Conservation (phyloP, 2,329 filamentous ascomycete species). For the Huntiella abstrusa region DNA sequence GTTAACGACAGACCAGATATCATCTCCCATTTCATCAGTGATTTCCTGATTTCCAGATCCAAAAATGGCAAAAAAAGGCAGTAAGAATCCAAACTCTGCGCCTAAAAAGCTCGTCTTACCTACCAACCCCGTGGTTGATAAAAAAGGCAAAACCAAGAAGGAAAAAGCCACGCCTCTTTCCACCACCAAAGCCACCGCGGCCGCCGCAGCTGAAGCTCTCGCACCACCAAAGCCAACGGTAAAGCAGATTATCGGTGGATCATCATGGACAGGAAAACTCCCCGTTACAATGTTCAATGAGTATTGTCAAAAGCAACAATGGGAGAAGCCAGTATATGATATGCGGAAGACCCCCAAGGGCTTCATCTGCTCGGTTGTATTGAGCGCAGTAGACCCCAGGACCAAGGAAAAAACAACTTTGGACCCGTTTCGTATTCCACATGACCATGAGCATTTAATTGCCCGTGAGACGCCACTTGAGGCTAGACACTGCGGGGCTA, state of each 20-base stretch:
- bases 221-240: slow-evolving; percentile 41
- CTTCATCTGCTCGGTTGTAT: slow-evolving; percentile 62
- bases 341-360: slow-evolving; percentile 57
- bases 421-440: slow-evolving; percentile 66
- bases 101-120: slow-evolving; percentile 1
- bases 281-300: slow-evolving; percentile 86
- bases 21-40: no score
- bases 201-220: slow-evolving; percentile 10
- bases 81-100: slow-evolving; percentile 4
- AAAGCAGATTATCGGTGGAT: slow-evolving; percentile 75
- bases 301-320: slow-evolving; percentile 88
- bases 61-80: slow-evolving; percentile 9
- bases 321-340: slow-evolving; percentile 84
- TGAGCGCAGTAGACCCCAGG: slow-evolving; percentile 60
- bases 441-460: slow-evolving; percentile 56
- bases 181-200: slow-evolving; percentile 6
- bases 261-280: slow-evolving; percentile 93
- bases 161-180: not conserved
- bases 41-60: not conserved
- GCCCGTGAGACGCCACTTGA: slow-evolving; percentile 66
- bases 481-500: slow-evolving; percentile 81
- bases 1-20: no score
- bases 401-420: slow-evolving; percentile 59
- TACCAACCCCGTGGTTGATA: not conserved
- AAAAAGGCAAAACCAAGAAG: slow-evolving; percentile 8